Conservation (phyloP, 345 rosid genomes). For the Ceriops zippeliana region DNA sequence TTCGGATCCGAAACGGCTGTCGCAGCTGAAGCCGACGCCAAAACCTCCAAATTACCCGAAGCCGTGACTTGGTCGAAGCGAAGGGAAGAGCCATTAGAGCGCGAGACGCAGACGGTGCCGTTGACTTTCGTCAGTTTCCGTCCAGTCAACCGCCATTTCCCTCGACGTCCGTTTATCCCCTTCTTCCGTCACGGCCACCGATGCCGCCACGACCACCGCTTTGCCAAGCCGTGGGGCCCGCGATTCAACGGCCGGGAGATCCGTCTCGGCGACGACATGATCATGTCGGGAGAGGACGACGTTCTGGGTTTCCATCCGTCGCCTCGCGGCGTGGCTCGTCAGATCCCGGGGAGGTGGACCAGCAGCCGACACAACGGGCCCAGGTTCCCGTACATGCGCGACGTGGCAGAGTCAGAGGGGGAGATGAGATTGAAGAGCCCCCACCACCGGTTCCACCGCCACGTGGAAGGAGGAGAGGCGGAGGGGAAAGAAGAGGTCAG, state of each 20-base stretch:
- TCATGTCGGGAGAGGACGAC: constrained; percentile 13
- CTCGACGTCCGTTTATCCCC: constrained; percentile 24
- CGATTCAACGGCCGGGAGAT: constrained; percentile 16
- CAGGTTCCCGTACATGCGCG: constrained; percentile 18
- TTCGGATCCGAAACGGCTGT: not conserved
- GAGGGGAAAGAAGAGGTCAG: constrained; percentile 10
- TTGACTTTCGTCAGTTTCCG: constrained; percentile 38
- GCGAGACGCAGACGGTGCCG: constrained; percentile 16
- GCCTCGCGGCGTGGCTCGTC: not conserved
- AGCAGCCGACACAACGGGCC: constrained; percentile 22
- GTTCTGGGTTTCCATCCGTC: constrained; percentile 5
- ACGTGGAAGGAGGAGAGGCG: constrained; percentile 14
- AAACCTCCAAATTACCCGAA: not conserved
- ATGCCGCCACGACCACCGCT: constrained; percentile 33
- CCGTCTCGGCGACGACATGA: constrained; percentile 37
- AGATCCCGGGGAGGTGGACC: constrained; percentile 29
- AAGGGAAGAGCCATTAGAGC: not conserved
- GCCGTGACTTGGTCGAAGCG: not conserved
- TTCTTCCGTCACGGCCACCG: constrained; percentile 29
- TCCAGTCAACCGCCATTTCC: constrained; percentile 41
- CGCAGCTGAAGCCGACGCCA: not conserved
- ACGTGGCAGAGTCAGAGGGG: not conserved
- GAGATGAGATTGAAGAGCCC: not conserved
- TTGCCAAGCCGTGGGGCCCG: constrained; percentile 20
- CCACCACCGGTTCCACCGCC: constrained; percentile 20